Percentiles rank a stretch among this genome's conserved stretches.
Conservation (phyloP, 1,139 yeast genomes). For the Sugiyamaella novakii region DNA sequence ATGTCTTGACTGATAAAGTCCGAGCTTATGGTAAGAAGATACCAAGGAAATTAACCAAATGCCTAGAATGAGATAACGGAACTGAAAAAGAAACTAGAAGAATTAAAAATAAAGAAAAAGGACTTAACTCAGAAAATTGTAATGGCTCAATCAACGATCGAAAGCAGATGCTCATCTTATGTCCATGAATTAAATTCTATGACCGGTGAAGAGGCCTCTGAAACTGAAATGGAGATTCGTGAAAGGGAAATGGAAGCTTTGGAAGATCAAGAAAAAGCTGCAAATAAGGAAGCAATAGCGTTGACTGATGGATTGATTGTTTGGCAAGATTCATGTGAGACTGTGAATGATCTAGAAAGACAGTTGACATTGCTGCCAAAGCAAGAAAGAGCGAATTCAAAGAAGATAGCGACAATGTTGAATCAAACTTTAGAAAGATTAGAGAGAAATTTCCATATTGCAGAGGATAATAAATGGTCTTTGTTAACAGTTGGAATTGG, state of each 20-base stretch:
- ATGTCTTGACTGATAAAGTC: not conserved
- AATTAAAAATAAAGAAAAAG: conserved; percentile 23
- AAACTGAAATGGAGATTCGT: conserved; percentile 23
- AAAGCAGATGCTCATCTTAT: conserved; percentile 25
- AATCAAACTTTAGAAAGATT: conserved; percentile 21
- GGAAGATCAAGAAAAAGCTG: conserved; percentile 24
- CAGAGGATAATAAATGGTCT: conserved; percentile 33
- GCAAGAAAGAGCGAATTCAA: conserved; percentile 6
- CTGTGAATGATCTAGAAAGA: conserved; percentile 29
- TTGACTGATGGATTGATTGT: conserved; percentile 34
- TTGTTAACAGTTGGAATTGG: conserved; percentile 37
- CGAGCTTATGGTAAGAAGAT: not conserved
- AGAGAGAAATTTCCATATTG: conserved; percentile 23
- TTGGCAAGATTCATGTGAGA: conserved; percentile 35
- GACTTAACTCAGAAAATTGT: conserved; percentile 13
- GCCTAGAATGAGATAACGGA: conserved; percentile 15
- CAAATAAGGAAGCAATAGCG: conserved; percentile 30
- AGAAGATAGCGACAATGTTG: conserved; percentile 24
- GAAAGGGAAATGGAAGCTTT: conserved; percentile 30
- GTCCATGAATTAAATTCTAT: conserved; percentile 24
- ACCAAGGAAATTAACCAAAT: not conserved
- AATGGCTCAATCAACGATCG: conserved; percentile 25
- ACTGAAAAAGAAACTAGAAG: conserved; percentile 25
- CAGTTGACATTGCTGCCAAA: conserved; percentile 18
- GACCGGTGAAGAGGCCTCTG: conserved; percentile 13